Evolutionary conservation across 225 moss, liverwort and hornwort species (phyloP), one percentile per base, ranked within the genome.

Genomic region (Straminergon stramineum): DNA sequence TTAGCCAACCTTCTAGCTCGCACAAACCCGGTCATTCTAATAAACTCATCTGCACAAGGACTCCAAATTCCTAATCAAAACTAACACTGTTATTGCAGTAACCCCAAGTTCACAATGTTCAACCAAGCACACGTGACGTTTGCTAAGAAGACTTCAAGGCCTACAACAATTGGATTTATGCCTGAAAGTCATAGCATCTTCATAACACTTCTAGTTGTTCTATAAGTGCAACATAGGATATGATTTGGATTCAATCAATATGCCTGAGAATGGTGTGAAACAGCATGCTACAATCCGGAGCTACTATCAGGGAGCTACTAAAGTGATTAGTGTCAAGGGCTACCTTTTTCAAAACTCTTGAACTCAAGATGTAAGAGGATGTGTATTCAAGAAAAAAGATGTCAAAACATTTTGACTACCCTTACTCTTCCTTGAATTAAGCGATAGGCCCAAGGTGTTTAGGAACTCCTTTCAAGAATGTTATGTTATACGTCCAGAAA

Each of bases 11-110:
- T 85, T 71, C 86, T 91, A 84, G 92, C 92, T 92, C 95, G 93
- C 83, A 94, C 91, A 51, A 96, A 89, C 65, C 92, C 95, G 52
- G 93, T 93, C 41, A 91, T 91, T 85, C 92, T 94, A 82, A 96
- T 93, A 52, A 85, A 60, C 56, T 91, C 95, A 92, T 95, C 98
- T 98, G 93, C 93, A 92, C 82, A 89, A 60, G 6, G 45, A 32
- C 71, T 61, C 43, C 87, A 39, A 70, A 87, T 55, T 83, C 66
- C 48, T 82, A 77, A 87, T 70, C 81, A 89, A 79, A 87, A 86
- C 26, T 62, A 71, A 65, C 71, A 92, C 65, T 35, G 26, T 63
- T 75, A 67, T 53, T 64, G 80, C 64, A 85, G 37, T 66, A 85
- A 85, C 45, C 32, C 17, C 27, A 45, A 48, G 20, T 60, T 45